phyloP scores from a whole-genome alignment of 495 filamentous ascomycete genomes.

The Glutinoglossum americanum region DNA sequence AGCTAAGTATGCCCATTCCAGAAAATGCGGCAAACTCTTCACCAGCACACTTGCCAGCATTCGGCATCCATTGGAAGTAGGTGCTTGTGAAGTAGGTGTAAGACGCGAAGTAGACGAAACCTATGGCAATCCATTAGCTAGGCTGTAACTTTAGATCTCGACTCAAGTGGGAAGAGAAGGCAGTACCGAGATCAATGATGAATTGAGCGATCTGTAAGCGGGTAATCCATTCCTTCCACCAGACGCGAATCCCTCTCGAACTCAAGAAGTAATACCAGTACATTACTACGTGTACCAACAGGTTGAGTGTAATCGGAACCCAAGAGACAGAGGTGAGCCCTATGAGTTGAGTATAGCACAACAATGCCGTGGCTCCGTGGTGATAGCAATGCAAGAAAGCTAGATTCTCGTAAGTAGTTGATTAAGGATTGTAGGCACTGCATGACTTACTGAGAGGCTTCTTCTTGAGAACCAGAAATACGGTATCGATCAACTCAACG shows the following conservation, averaged over 20 bases:
- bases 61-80: slow-evolving; percentile 11
- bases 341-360: slow-evolving; percentile 53
- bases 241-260: slow-evolving; percentile 34
- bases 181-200: slow-evolving; percentile 33
- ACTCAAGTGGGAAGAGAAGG: background rate
- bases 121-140: slow-evolving; percentile 4
- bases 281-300: slow-evolving; percentile 50
- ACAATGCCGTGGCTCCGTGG: slow-evolving; percentile 47
- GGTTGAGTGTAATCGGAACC: slow-evolving; percentile 46
- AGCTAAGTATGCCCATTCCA: slow-evolving; percentile 15
- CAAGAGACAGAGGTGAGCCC: slow-evolving; percentile 46
- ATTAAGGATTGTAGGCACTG: background rate
- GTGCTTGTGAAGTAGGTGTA: slow-evolving; percentile 13
- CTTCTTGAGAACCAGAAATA: slow-evolving; percentile 55
- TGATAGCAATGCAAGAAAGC: slow-evolving; percentile 58
- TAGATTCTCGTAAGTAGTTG: slow-evolving; percentile 6
- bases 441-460: slow-evolving; percentile 36
- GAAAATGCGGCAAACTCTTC: slow-evolving; percentile 15
- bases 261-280: slow-evolving; percentile 46
- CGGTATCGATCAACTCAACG: slow-evolving; percentile 45
- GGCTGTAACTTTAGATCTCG: background rate
- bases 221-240: slow-evolving; percentile 41
- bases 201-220: slow-evolving; percentile 36
- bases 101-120: slow-evolving; percentile 15
- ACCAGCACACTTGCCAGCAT: slow-evolving; percentile 12